phyloP scores from a whole-genome alignment of 2,329 filamentous ascomycete species.

The Diatrype stigma region DNA sequence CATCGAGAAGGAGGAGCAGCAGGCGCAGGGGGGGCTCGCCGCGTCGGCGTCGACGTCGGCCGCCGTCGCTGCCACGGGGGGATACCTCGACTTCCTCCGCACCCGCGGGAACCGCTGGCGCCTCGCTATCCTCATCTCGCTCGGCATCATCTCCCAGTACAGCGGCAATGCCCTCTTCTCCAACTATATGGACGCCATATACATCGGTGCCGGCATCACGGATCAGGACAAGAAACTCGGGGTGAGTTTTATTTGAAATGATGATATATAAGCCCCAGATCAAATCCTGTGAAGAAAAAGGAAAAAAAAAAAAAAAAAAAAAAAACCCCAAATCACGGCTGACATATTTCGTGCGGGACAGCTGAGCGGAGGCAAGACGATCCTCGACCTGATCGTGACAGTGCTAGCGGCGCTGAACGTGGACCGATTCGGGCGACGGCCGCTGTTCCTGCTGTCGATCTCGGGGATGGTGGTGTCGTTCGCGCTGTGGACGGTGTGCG shows the following conservation, averaged over 20 bases:
- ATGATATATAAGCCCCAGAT: neutral
- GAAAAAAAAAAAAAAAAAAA: too few relatives aligned
- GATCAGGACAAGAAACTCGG: constrained; percentile 53
- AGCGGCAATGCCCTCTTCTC: constrained; percentile 63
- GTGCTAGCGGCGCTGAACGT: constrained; percentile 48
- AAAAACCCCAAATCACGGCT: too few relatives aligned
- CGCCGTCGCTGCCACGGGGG: too few relatives aligned
- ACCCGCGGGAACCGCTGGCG: constrained; percentile 63
- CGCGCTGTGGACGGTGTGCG: constrained; percentile 47
- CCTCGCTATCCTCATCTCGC: constrained; percentile 56
- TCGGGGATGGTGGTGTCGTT: constrained; percentile 46
- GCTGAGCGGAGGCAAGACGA: constrained; percentile 53
- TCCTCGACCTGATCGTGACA: constrained; percentile 55
- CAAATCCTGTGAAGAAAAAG: neutral
- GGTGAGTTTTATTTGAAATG: constrained; percentile 28
- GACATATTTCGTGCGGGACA: constrained; percentile 8
- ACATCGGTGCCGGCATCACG: constrained; percentile 56
- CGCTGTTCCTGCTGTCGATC: constrained; percentile 48
- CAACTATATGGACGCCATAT: constrained; percentile 63
- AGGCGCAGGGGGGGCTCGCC: too few relatives aligned
- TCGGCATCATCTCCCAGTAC: constrained; percentile 66
- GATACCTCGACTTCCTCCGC: constrained; percentile 57
- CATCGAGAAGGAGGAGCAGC: constrained; percentile 54
- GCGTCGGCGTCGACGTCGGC: too few relatives aligned
- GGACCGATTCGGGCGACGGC: constrained; percentile 48